Conservation (phyloP, 176 grass and related monocot genomes). For the Eremochloa ophiuroides region DNA sequence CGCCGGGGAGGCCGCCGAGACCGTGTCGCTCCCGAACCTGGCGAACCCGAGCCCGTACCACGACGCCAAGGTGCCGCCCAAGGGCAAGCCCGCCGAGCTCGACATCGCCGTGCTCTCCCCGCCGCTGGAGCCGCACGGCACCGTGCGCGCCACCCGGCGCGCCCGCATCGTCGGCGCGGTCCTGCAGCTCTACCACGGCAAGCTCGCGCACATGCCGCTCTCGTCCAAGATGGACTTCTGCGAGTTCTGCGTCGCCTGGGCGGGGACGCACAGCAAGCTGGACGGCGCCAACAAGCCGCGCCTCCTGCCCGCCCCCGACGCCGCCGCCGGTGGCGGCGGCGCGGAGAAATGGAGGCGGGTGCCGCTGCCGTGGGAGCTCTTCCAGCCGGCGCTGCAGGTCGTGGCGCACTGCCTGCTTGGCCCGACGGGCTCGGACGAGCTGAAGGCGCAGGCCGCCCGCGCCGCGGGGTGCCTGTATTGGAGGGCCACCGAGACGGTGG, state of each 20-base stretch:
- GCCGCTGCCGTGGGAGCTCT: constrained; percentile 82
- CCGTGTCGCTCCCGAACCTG: constrained; percentile 50
- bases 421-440: constrained; percentile 33
- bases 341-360: constrained; percentile 37
- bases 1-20: neutral
- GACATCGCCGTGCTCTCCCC: constrained; percentile 51
- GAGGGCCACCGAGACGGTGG: constrained; percentile 53
- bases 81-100: constrained; percentile 30
- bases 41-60: constrained; percentile 61
- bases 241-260: constrained; percentile 65
- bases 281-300: constrained; percentile 7
- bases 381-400: constrained; percentile 58
- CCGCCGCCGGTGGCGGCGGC: neutral
- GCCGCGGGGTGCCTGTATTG: constrained; percentile 51
- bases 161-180: constrained; percentile 64
- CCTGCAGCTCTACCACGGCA: constrained; percentile 70
- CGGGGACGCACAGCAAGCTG: constrained; percentile 22
- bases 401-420: constrained; percentile 71
- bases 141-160: constrained; percentile 55
- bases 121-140: constrained; percentile 59
- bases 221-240: constrained; percentile 76
- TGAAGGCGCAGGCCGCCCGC: constrained; percentile 41
- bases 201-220: constrained; percentile 60
- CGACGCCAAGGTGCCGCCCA: constrained; percentile 37
- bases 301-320: neutral